These are phyloP conservation scores for Stagonosporopsis chrysanthemi DNA, from an alignment of 2,329 filamentous ascomycete species.

Conservation along the genomic window DNA sequence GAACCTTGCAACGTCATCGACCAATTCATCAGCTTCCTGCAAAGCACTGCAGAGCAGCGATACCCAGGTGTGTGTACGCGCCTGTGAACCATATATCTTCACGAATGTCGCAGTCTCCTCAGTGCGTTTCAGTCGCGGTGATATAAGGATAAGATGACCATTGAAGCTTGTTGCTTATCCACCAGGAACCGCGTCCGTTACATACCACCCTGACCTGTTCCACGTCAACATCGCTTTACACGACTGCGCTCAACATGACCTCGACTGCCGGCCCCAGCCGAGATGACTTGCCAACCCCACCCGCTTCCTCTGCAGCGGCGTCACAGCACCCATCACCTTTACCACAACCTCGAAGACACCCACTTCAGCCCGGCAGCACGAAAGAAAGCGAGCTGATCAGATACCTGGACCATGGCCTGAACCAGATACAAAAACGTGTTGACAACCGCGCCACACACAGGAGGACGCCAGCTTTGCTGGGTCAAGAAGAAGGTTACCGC, in stretches of 20 bases:
- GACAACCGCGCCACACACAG: slow-evolving; percentile 50
- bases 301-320: slow-evolving; percentile 55
- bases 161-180: slow-evolving; percentile 25
- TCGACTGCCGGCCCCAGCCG: slow-evolving; percentile 8
- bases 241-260: slow-evolving; percentile 19
- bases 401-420: slow-evolving; percentile 62
- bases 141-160: slow-evolving; percentile 17
- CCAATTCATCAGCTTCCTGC: no score
- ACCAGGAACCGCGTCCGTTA: slow-evolving; percentile 9
- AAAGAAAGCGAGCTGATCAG: slow-evolving; percentile 67
- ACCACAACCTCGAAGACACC: slow-evolving; percentile 60
- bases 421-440: slow-evolving; percentile 36
- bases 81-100: neutral
- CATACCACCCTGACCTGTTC: slow-evolving; percentile 20
- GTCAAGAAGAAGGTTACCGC: slow-evolving; percentile 60
- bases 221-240: neutral
- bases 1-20: neutral
- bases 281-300: slow-evolving; percentile 52
- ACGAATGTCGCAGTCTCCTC: neutral
- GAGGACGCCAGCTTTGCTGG: slow-evolving; percentile 55
- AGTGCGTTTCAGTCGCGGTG: neutral
- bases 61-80: neutral
- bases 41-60: neutral
- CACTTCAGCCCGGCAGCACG: slow-evolving; percentile 62
- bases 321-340: slow-evolving; percentile 54